phyloP scores from a whole-genome alignment of 2,329 filamentous ascomycete species.

The Pseudogymnoascus sp. region DNA sequence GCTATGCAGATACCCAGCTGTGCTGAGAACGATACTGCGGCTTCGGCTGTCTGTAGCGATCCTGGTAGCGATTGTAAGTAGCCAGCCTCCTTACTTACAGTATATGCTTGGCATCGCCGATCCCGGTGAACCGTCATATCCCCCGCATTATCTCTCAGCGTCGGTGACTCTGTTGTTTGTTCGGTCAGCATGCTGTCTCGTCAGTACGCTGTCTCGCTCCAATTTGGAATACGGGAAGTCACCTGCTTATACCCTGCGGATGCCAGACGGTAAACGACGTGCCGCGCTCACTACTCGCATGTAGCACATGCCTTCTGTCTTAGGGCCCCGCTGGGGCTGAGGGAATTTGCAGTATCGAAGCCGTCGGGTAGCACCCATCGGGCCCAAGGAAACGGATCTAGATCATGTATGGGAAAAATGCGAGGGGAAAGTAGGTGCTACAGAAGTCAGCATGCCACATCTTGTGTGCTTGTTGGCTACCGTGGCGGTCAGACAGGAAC shows the following conservation, averaged over 20 bases:
- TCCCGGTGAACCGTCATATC: not conserved
- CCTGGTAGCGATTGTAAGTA: not conserved
- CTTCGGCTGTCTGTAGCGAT: not conserved
- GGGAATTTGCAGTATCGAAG: not conserved
- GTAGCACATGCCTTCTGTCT: not conserved
- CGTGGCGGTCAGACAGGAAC: not conserved
- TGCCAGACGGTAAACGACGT: not conserved
- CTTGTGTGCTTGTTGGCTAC: not conserved
- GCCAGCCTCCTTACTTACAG: not conserved
- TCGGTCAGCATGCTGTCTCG: not conserved
- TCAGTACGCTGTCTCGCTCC: not conserved
- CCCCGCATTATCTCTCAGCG: not conserved
- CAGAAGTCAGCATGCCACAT: not conserved
- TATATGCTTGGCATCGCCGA: not conserved
- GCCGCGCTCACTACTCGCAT: not conserved
- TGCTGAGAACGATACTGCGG: not conserved
- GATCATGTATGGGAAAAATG: not conserved
- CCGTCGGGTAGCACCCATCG: not conserved
- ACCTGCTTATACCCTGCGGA: not conserved
- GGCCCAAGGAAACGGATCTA: not conserved
- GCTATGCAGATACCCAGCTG: not conserved
- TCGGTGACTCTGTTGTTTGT: not conserved
- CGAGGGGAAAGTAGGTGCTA: not conserved
- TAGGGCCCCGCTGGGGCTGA: not conserved
- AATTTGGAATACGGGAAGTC: not conserved